Conservation (phyloP, 768 basidiomycete species). For the Russula brevipes region DNA sequence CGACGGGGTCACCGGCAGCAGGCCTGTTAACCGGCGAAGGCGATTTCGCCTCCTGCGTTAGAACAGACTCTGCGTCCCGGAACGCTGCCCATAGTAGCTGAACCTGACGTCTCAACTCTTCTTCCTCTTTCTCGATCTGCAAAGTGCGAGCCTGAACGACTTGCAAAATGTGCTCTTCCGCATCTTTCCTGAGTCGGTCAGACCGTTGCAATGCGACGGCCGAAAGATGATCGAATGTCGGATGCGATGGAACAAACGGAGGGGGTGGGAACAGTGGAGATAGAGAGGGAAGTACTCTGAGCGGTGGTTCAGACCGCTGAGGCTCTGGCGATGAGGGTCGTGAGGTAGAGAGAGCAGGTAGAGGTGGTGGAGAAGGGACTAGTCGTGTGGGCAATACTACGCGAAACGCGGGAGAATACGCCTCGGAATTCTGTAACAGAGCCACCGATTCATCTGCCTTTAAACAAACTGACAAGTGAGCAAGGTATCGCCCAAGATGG, state of each 20-base stretch:
- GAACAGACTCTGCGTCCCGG: slow-evolving; percentile 41
- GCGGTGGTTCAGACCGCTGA: slow-evolving; percentile 13
- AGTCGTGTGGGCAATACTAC: slow-evolving; percentile 28
- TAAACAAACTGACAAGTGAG: slow-evolving; percentile 16
- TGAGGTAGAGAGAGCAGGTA: slow-evolving; percentile 10
- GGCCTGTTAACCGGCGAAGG: slow-evolving; percentile 22
- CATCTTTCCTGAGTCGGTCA: slow-evolving; percentile 46
- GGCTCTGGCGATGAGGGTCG: slow-evolving; percentile 10
- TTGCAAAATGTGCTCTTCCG: slow-evolving; percentile 53
- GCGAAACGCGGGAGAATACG: slow-evolving; percentile 35
- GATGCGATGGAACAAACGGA: slow-evolving; percentile 72
- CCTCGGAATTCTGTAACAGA: slow-evolving; percentile 29
- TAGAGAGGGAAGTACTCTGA: slow-evolving; percentile 46
- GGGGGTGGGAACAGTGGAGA: slow-evolving; percentile 66
- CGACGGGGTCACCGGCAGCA: background rate
- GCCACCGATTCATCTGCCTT: slow-evolving; percentile 30
- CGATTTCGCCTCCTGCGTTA: slow-evolving; percentile 38
- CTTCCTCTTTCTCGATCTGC: slow-evolving; percentile 54
- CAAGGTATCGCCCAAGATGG: background rate
- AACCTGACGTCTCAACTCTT: slow-evolving; percentile 50
- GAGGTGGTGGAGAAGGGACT: slow-evolving; percentile 8
- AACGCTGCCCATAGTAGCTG: slow-evolving; percentile 60
- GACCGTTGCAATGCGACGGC: slow-evolving; percentile 53
- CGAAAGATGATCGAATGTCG: slow-evolving; percentile 61
- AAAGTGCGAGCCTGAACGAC: slow-evolving; percentile 49